Conservation (phyloP, 2,329 filamentous ascomycete genomes). For the Clarireedia hainanense region DNA sequence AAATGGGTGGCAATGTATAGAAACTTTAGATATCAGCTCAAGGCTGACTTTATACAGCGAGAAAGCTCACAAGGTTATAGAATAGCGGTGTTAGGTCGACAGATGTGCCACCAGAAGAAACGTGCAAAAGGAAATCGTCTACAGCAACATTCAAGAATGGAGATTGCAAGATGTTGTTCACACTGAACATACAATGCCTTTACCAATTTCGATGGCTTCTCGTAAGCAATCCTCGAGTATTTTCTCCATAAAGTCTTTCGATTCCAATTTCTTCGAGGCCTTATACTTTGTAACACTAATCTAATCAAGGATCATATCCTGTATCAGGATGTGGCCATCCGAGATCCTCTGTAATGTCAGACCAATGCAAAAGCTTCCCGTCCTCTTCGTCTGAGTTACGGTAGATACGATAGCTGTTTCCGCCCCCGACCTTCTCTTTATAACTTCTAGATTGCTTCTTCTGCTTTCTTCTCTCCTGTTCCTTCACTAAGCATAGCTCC, state of each 20-base stretch:
- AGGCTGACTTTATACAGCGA: not conserved
- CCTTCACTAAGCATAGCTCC: conserved; percentile 11
- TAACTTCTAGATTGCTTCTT: too few relatives aligned
- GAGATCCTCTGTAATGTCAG: conserved; percentile 18
- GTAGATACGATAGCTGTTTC: too few relatives aligned
- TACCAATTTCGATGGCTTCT: conserved; percentile 15
- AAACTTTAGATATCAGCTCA: not conserved
- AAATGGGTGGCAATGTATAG: not conserved
- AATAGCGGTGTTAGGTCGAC: not conserved
- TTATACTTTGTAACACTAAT: conserved; percentile 6
- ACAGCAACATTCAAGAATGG: not conserved
- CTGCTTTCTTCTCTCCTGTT: conserved; percentile 7
- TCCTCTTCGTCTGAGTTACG: not conserved
- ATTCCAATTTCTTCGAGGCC: conserved; percentile 42
- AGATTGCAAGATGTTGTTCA: too few relatives aligned
- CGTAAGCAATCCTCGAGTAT: conserved; percentile 14
- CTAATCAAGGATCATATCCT: conserved; percentile 18
- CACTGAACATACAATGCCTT: not conserved
- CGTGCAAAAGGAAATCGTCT: not conserved
- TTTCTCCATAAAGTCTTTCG: conserved; percentile 28
- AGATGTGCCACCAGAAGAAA: not conserved
- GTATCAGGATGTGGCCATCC: conserved; percentile 17
- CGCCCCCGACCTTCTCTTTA: not conserved
- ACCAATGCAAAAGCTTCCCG: conserved; percentile 13
- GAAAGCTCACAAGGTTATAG: not conserved